Conservation (phyloP, 441 rosid species). For the Populus hybrid region DNA sequence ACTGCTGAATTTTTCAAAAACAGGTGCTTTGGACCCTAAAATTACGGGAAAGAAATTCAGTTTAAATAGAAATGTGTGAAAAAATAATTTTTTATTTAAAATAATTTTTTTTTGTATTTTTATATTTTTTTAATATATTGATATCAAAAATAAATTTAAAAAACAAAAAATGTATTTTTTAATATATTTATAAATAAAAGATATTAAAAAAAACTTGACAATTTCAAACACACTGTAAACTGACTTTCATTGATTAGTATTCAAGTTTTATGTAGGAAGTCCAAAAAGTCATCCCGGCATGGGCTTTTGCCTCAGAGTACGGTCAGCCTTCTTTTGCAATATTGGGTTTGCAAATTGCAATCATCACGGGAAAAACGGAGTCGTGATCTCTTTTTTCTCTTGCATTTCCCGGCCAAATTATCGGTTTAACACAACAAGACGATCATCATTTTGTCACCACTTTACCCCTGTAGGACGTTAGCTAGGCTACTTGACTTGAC, state of each 20-base stretch:
- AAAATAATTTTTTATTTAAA: no score
- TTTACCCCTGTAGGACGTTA: neutral
- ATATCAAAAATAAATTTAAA: no score
- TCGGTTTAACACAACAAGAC: neutral
- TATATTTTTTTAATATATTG: no score
- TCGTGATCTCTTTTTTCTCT: neutral
- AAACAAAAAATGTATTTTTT: no score
- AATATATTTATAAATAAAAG: no score
- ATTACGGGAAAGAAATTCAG: conserved; percentile 3
- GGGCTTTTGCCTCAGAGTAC: neutral
- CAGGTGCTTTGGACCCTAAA: neutral
- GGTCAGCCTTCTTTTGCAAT: neutral
- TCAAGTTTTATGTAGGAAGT: no score
- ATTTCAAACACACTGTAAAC: no score
- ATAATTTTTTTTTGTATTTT: no score
- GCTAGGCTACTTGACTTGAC: neutral
- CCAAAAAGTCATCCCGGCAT: neutral
- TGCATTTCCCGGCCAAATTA: neutral
- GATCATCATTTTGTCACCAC: no score
- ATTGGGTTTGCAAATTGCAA: neutral
- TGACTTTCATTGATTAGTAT: no score
- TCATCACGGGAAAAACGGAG: neutral
- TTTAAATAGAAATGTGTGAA: no score
- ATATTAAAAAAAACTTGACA: no score
- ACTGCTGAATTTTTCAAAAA: neutral